Percentiles rank a stretch among this genome's conserved stretches.
phyloP scores from a whole-genome alignment of 768 basidiomycete genomes.

The Russula sp. region DNA sequence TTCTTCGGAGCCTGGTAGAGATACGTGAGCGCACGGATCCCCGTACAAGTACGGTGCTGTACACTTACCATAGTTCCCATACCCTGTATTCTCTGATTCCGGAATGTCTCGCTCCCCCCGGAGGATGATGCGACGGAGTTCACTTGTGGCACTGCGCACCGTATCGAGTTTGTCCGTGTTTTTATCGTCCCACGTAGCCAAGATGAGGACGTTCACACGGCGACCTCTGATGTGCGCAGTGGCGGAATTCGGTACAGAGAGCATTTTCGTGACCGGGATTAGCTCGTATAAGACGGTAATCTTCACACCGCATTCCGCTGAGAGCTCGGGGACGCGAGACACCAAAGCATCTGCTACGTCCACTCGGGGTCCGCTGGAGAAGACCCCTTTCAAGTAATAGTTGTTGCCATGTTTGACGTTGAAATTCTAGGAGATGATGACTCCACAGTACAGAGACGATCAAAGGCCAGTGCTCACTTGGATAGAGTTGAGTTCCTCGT shows the following conservation, averaged over 20 bases:
- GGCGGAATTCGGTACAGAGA: constrained; percentile 17
- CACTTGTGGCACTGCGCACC: constrained; percentile 1
- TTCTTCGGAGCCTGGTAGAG: background rate
- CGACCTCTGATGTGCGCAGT: constrained; percentile 18
- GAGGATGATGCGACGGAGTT: constrained; percentile 9
- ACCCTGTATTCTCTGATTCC: constrained; percentile 7
- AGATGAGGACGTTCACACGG: background rate
- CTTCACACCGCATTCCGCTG: background rate
- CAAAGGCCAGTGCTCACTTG: constrained; percentile 10
- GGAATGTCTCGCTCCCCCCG: constrained; percentile 15
- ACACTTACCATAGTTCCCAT: constrained; percentile 23
- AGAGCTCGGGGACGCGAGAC: background rate
- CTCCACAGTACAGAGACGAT: too few species aligned
- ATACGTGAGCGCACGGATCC: background rate
- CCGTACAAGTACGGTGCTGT: background rate
- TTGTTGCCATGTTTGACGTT: constrained; percentile 6
- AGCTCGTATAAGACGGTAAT: constrained; percentile 14
- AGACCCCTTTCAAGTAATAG: constrained; percentile 20
- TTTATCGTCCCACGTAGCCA: constrained; percentile 1
- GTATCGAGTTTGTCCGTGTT: constrained; percentile 8
- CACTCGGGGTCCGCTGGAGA: constrained; percentile 1
- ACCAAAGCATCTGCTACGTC: background rate
- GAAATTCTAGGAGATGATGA: constrained; percentile 14
- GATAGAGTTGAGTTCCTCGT: constrained; percentile 18
- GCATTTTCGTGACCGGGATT: constrained; percentile 13